phyloP scores from a whole-genome alignment of 1,284 basidiomycete species.

The Chondrostereum purpureum region DNA sequence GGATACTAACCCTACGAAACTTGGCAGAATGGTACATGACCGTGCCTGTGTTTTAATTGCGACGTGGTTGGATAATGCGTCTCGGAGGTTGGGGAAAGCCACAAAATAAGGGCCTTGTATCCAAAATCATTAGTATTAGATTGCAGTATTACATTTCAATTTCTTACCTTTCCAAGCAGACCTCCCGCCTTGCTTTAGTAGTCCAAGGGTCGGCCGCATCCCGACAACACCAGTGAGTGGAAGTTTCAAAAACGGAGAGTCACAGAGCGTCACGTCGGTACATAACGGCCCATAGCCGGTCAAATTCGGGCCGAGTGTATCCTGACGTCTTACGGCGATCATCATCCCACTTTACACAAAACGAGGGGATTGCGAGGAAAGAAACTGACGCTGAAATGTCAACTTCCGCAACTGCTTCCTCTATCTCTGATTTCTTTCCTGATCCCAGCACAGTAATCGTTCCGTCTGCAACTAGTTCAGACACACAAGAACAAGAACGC shows the following conservation, averaged over 20 bases:
- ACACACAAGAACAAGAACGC: background rate
- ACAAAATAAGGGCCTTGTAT: constrained; percentile 96
- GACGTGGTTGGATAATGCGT: constrained; percentile 78
- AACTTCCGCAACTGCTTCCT: background rate
- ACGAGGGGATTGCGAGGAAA: too few species aligned
- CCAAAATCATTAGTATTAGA: too few species aligned
- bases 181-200: constrained; percentile 35
- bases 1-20: constrained; percentile 79
- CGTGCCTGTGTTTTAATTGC: constrained; percentile 88
- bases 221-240: too few species aligned
- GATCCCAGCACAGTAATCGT: background rate
- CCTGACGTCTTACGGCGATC: too few species aligned
- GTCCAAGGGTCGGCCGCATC: constrained; percentile 34
- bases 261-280: too few species aligned
- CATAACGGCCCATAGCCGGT: too few species aligned
- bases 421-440: background rate
- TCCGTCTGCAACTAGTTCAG: background rate
- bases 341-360: too few species aligned
- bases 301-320: too few species aligned
- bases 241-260: too few species aligned
- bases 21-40: constrained; percentile 90
- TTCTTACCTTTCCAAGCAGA: constrained; percentile 46
- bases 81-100: constrained; percentile 84
- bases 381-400: too few species aligned
- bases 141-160: background rate